Evolutionary conservation across 305 asterid genomes (phyloP).

Genomic region (Striga hermonthica): DNA sequence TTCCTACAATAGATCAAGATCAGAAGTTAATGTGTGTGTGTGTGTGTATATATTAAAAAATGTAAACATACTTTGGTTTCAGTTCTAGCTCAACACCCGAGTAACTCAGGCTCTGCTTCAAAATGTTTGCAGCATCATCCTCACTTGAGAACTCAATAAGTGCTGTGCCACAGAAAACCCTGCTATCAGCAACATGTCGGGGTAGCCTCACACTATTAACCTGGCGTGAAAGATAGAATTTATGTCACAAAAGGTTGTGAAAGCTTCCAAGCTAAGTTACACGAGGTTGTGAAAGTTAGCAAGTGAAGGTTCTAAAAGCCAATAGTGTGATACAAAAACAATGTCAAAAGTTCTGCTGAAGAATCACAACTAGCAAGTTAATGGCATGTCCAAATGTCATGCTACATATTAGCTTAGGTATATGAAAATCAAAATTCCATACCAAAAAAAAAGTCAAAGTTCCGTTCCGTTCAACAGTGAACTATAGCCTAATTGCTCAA

Average conservation of each 20-base stretch:
- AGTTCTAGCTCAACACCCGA: slow-evolving; percentile 76
- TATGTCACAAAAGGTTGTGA: slow-evolving; percentile 9
- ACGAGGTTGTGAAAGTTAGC: neutral
- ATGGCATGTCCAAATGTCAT: neutral
- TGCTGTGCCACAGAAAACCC: slow-evolving; percentile 85
- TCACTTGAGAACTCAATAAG: slow-evolving; percentile 81
- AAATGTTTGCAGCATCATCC: slow-evolving; percentile 65
- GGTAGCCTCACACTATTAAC: slow-evolving; percentile 98
- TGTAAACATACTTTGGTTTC: slow-evolving; percentile 61
- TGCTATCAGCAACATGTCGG: slow-evolving; percentile 89
- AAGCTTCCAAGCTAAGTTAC: neutral
- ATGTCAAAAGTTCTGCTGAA: slow-evolving; percentile 8
- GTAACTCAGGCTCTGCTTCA: slow-evolving; percentile 65
- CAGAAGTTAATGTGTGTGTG: too few species aligned
- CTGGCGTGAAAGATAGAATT: slow-evolving; percentile 37
- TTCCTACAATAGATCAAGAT: neutral
- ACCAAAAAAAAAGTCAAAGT: neutral
- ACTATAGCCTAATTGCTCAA: slow-evolving; percentile 1
- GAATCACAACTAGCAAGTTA: neutral
- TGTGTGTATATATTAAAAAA: too few species aligned
- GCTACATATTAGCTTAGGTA: neutral
- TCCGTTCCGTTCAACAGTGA: slow-evolving; percentile 4
- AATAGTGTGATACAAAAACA: neutral
- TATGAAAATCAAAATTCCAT: neutral
- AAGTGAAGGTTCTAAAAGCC: neutral